These are phyloP conservation scores for Candida montana DNA, from an alignment of 805 yeast species.

Conservation along the genomic window DNA sequence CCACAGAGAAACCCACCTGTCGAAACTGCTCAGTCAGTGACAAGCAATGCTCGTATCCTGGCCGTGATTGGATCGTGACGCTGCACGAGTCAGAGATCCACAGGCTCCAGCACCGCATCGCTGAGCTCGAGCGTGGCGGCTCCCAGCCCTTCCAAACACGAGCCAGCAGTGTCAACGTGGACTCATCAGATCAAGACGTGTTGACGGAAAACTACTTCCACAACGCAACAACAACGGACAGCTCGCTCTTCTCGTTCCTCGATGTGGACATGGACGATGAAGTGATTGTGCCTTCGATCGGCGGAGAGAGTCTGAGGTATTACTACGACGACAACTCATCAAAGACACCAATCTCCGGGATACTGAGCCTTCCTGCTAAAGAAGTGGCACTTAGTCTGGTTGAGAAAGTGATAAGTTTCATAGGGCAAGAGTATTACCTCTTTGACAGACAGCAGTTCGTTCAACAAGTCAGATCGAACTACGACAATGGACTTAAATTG, in stretches of 20 bases:
- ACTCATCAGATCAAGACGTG: constrained; percentile 10
- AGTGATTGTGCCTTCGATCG: constrained; percentile 8
- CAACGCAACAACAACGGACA: constrained; percentile 19
- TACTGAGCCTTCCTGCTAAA: constrained; percentile 13
- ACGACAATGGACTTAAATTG: constrained; percentile 7
- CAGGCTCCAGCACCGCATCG: constrained; percentile 13
- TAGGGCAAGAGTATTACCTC: constrained; percentile 23
- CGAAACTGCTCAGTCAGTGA: constrained; percentile 17
- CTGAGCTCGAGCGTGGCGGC: constrained; percentile 8
- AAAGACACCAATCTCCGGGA: constrained; percentile 4
- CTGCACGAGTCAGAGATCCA: constrained; percentile 20
- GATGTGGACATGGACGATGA: constrained; percentile 22
- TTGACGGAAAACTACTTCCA: constrained; percentile 19
- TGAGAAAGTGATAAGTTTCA: constrained; percentile 17
- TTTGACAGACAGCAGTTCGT: constrained; percentile 14
- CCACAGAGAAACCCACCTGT: constrained; percentile 16
- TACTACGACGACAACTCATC: constrained; percentile 14
- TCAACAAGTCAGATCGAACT: constrained; percentile 12
- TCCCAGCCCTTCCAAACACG: background rate
- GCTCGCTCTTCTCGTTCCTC: constrained; percentile 21
- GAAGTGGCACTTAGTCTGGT: constrained; percentile 13
- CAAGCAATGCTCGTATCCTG: constrained; percentile 17
- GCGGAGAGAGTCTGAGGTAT: constrained; percentile 11
- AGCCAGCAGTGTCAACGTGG: background rate
- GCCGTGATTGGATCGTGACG: constrained; percentile 18